Base-by-base conservation (phyloP, 371 early-diverging fungal genomes). In the Syncephalastrum racemosum region DNA sequence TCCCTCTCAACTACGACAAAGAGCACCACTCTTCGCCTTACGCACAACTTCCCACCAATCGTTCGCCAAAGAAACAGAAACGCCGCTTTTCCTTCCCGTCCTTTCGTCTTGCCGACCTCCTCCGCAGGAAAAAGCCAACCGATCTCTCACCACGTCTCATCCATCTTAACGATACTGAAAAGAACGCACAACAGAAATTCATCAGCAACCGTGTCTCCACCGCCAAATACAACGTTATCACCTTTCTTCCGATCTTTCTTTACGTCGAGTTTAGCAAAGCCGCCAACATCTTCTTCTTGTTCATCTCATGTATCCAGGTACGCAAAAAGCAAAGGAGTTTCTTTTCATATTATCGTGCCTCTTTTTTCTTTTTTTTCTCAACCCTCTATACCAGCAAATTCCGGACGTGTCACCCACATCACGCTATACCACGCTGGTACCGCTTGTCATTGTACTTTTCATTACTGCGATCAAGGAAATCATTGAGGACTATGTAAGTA, bases 401-500 rank as follows among this genome's bases (percentile, higher is more conserved):
- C 81, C 77, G 40, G 91, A 85, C 61, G 87, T 93, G 48, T 88
- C 93, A 31, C 93, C 93, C 10, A 92, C 92, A 2, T 89, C 89
- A 50, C 78, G 87, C 60, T 92, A 79, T 64, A 96, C 96, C 13
- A 99, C 99, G 2, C 66, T 93, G 24, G 89, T 97, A 18, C 99
- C 99, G 4, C 80, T 99, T 44, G 64, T 78, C 4, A 84, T 96
- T 58, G 97, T 99, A 1, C 71, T 99, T 56, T 68, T 90, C 23
- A 93, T 91, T 27, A 95, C 98, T 1, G 99, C 96, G 20, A 71
- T 94, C 40, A 99, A 99, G 74, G 99, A 99, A 72, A 78, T 93
- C 3, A 77, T 96, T 42, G 99, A 99, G 68, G 99, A 99, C 70
- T 87, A 82, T 77, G 55, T n/a, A 10, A 12, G 4, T n/a, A 25